Conservation (phyloP, 208 protist genomes). For the Tritrichomonas musculus region DNA sequence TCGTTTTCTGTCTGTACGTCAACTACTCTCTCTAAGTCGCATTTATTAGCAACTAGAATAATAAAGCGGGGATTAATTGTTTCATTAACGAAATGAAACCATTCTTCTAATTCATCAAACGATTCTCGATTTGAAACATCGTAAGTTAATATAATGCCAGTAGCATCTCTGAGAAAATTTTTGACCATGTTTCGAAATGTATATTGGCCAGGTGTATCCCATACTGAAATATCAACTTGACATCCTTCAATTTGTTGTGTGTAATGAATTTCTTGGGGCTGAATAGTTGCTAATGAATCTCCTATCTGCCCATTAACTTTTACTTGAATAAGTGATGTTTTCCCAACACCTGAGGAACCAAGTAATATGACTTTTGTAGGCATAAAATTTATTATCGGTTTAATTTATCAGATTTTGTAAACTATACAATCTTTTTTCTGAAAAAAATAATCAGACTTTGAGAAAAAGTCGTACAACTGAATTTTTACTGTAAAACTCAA, state of each 20-base stretch:
- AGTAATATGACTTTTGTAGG: constrained; percentile 38
- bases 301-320: constrained; percentile 39
- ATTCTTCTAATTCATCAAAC: constrained; percentile 40
- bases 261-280: constrained; percentile 34
- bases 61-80: too few relatives aligned
- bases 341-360: constrained; percentile 43
- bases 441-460: too few relatives aligned
- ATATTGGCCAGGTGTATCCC: constrained; percentile 45
- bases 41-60: too few relatives aligned
- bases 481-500: too few relatives aligned
- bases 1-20: too few relatives aligned
- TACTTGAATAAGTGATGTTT: constrained; percentile 44
- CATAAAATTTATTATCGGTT: too few relatives aligned
- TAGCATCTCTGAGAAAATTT: constrained; percentile 42
- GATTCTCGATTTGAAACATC: constrained; percentile 45
- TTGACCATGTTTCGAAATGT: constrained; percentile 39
- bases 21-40: too few relatives aligned
- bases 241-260: constrained; percentile 37
- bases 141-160: constrained; percentile 40
- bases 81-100: not conserved
- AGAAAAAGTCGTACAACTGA: too few relatives aligned
- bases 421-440: too few relatives aligned
- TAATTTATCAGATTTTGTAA: too few relatives aligned
- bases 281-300: constrained; percentile 39
- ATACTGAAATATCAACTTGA: constrained; percentile 32